Base-by-base conservation (phyloP, 345 rosid species). In the Syzygium oleosum region DNA sequence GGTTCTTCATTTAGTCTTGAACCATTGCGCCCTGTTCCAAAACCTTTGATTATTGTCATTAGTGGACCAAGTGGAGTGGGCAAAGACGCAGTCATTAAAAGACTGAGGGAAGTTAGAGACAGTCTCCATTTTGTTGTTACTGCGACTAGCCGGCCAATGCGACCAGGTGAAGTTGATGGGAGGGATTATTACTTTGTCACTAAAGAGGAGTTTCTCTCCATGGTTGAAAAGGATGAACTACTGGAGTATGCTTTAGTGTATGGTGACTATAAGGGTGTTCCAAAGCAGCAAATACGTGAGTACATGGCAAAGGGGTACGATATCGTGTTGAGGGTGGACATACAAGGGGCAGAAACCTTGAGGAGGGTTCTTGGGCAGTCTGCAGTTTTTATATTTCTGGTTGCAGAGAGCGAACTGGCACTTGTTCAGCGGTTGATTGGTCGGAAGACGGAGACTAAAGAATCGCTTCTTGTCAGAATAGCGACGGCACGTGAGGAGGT, bases 1-100 rank as follows among this genome's bases (percentile, higher is more conserved):
- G 95, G 96, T 22, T 93, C 94, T 25, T 86, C 93, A 11, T 95
- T 97, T 88, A 89, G 88, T 53, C 9, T 85, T 1, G 87, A 90
- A 63, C 95, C 98, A 0, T 89, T 91, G 51, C 52, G 84, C 88
- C 98, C 95, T 4, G 52, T 91, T 12, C 96, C 97, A 27, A 92
- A 89, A 53, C 97, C 98, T 84, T 78, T 96, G 88, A 84, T 97
- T 85, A 90, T 96, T 51, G 99, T 97, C 9, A 93, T 97, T 38
- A 94, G 98, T 49, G 99, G 99, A 15, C 98, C 99, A 0, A 96
- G 99, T 68, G 98, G 99, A 38, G 99, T 95, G 2, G 99, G 99
- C 23, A 97, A 97, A 91, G 99, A 97, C 84, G 95, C 99, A 6
- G 95, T 97, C 65, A 96, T 97, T 88, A 94, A 87, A 29, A 93